A percentile compares a stretch with the other conserved stretches of the same genome.
These are phyloP conservation scores for Taiozyma onychis DNA, from an alignment of 1,139 yeast species.

Conservation along the genomic window DNA sequence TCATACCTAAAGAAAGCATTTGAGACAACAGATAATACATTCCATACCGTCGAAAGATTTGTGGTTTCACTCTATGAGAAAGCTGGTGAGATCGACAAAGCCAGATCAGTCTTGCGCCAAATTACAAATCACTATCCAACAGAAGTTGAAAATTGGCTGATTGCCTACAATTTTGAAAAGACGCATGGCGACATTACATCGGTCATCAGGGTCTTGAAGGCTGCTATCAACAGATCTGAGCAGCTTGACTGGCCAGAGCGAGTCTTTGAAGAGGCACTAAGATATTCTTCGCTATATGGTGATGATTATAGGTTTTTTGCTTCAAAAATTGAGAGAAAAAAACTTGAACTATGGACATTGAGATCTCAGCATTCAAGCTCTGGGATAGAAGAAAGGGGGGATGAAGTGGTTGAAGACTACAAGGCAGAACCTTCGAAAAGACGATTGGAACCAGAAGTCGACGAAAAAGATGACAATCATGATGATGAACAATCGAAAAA, in stretches of 20 bases:
- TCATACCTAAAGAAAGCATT: conserved; percentile 25
- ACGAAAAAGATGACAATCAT: conserved; percentile 1
- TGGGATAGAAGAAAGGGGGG: conserved; percentile 1
- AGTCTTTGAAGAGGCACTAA: conserved; percentile 40
- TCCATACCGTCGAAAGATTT: conserved; percentile 40
- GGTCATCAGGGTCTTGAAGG: conserved; percentile 28
- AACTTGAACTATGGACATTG: conserved; percentile 3
- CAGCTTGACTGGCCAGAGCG: conserved; percentile 47
- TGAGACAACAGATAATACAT: conserved; percentile 30
- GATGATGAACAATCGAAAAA: conserved; percentile 6
- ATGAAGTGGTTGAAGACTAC: conserved; percentile 3
- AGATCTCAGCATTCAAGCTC: neutral
- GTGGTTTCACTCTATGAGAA: conserved; percentile 30
- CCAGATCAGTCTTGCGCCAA: conserved; percentile 26
- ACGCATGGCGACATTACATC: conserved; percentile 23
- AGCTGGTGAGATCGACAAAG: conserved; percentile 26
- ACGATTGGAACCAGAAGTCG: conserved; percentile 4
- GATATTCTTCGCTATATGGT: conserved; percentile 37
- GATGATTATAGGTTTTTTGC: conserved; percentile 25
- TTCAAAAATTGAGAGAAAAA: conserved; percentile 22
- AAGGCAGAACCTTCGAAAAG: conserved; percentile 5
- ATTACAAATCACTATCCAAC: conserved; percentile 28
- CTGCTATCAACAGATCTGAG: conserved; percentile 29
- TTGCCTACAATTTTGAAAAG: conserved; percentile 36
- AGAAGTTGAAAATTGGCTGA: conserved; percentile 46